Conservation (phyloP, 2,329 filamentous ascomycete genomes). For the Xylaria hypoxylon region DNA sequence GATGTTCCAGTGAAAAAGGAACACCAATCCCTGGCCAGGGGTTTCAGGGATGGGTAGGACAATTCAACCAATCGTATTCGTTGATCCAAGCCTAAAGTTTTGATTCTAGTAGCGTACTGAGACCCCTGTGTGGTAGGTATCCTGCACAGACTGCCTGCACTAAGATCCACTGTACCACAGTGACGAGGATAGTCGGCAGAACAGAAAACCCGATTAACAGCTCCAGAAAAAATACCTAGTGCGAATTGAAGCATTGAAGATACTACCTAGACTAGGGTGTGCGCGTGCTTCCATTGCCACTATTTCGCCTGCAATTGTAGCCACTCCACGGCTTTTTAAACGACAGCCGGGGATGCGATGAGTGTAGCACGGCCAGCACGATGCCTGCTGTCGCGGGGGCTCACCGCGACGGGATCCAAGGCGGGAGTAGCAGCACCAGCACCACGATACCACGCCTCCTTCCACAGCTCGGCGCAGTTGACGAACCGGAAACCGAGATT, state of each 20-base stretch:
- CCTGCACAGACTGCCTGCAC: too few species aligned
- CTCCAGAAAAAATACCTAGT: constrained; percentile 46
- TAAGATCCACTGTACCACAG: too few species aligned
- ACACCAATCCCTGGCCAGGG: constrained; percentile 8
- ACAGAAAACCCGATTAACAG: constrained; percentile 39
- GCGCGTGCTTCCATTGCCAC: constrained; percentile 21
- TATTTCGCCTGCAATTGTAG: constrained; percentile 36
- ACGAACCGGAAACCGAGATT: constrained; percentile 62
- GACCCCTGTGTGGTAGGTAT: too few species aligned
- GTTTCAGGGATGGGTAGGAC: neutral
- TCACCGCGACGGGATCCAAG: constrained; percentile 51
- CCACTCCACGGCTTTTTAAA: constrained; percentile 41
- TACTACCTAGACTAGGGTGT: constrained; percentile 23
- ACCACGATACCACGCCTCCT: constrained; percentile 54
- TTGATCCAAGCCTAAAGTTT: neutral
- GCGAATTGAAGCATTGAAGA: constrained; percentile 38
- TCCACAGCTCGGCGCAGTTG: constrained; percentile 65
- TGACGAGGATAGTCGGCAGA: constrained; percentile 31
- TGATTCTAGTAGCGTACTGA: too few species aligned
- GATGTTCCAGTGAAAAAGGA: neutral
- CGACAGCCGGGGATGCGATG: constrained; percentile 57
- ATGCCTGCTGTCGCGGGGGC: constrained; percentile 64
- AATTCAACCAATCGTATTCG: constrained; percentile 12
- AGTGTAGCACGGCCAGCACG: constrained; percentile 66
- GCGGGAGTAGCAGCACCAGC: constrained; percentile 37